phyloP scores from a whole-genome alignment of 73 alveolate genomes.

The Paramecium biaurelia region DNA sequence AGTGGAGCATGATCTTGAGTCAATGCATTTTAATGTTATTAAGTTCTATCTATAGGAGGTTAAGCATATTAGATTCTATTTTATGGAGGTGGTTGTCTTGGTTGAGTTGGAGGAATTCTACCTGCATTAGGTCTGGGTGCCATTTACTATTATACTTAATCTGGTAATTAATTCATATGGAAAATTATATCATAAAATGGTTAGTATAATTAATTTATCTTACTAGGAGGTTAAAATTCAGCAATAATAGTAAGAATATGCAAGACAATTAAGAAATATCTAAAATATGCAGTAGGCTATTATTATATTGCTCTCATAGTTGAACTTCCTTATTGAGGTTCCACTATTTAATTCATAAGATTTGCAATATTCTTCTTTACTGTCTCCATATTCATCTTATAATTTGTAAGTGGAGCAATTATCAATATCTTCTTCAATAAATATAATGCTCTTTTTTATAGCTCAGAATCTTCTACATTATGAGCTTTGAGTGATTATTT shows the following conservation, averaged over 20 bases:
- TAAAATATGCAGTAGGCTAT: neutral
- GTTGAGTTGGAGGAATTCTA: neutral
- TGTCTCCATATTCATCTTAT: constrained; percentile 24
- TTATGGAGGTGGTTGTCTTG: neutral
- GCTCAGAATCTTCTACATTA: neutral
- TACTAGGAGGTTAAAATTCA: neutral
- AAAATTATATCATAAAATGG: neutral
- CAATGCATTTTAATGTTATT: neutral
- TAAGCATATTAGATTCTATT: neutral
- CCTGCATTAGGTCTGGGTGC: neutral
- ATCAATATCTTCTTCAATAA: neutral
- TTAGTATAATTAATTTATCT: neutral
- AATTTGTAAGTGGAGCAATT: constrained; percentile 3
- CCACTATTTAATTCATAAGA: neutral
- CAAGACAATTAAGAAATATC: constrained; percentile 12
- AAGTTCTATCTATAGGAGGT: neutral
- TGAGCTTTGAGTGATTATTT: constrained; percentile 7
- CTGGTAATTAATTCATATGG: constrained; percentile 1
- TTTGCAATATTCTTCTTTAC: neutral
- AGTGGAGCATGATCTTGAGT: neutral
- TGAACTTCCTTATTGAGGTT: neutral
- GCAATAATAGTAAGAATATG: neutral
- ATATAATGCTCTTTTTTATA: constrained; percentile 16
- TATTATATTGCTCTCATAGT: neutral
- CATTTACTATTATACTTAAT: neutral